Evolutionary conservation across 805 yeast genomes (phyloP).

Genomic region (Wickerhamiella dianesei): DNA sequence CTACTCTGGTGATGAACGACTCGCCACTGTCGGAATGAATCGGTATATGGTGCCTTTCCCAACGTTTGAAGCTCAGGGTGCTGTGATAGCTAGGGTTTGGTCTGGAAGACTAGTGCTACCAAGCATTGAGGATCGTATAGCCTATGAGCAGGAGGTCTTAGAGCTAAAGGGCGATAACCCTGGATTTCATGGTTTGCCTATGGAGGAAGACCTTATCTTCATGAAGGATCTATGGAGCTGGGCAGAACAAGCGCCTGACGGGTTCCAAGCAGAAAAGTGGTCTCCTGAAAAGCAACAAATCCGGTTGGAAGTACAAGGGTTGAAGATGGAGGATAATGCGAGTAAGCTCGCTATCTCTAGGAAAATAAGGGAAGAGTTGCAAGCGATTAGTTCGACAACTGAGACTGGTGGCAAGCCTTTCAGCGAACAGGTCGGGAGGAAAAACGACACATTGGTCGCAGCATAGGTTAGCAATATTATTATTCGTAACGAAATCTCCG

Average conservation of each 20-base stretch:
- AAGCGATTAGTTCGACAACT: background rate
- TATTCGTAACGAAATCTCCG: too few species aligned
- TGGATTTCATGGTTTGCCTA: constrained; percentile 38
- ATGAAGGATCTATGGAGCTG: constrained; percentile 31
- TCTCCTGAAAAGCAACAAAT: constrained; percentile 24
- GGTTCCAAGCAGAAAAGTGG: constrained; percentile 41
- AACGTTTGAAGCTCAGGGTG: constrained; percentile 42
- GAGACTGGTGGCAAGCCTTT: background rate
- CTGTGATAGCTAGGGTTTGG: constrained; percentile 49
- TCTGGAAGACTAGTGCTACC: constrained; percentile 44
- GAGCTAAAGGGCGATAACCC: constrained; percentile 35
- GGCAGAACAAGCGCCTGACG: constrained; percentile 22
- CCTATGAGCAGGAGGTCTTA: constrained; percentile 30
- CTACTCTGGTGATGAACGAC: constrained; percentile 44
- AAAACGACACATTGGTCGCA: background rate
- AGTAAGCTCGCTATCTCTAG: background rate
- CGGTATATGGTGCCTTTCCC: constrained; percentile 23
- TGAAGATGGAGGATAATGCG: constrained; percentile 5
- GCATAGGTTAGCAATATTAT: too few species aligned
- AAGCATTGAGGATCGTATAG: constrained; percentile 30
- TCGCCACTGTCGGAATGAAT: constrained; percentile 45
- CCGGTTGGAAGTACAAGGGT: constrained; percentile 4
- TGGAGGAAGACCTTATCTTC: constrained; percentile 47
- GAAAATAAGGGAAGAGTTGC: background rate
- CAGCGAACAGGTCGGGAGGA: background rate